Base-by-base conservation (phyloP, 2,329 filamentous ascomycete species). In the Scedosporium boydii region DNA sequence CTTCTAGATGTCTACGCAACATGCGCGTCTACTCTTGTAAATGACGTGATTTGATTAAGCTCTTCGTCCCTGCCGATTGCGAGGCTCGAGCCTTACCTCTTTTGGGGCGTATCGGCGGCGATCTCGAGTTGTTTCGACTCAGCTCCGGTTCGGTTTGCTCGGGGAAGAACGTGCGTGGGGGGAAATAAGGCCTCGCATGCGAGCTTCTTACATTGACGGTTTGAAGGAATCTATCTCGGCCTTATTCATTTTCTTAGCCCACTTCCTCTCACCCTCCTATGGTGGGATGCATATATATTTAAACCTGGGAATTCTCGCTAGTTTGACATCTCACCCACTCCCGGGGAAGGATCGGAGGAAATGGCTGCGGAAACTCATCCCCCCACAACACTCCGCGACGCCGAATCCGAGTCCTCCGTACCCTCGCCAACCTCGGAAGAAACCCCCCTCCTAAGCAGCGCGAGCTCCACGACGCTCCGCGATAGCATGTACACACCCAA, bases 371-470 rank as follows among this genome's bases (percentile, higher is more conserved):
- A 34, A 34, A 34, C 6, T 3, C 48, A 12, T 21, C 48, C 48
- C 48, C 6, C 21, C 48, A 53, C 9, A n/a, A 53, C 21, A n/a
- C 21, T 27, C n/a, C 18, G 10, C 48, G 48, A 53, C 48, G 21
- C 21, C n/a, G 48, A 53, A 53, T 12, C 48, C n/a, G 48, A 53
- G 21, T 53, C 48, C n/a, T 14, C 10, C n/a, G 26, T 21, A 21
- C 21, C 48, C 2, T 53, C 48, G 6, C 16, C 21, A 2, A 23
- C 9, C 21, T 53, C 65, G 9, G 68, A 70, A 57, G 63, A 66
- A 58, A 70, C 69, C 18, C 69, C 69, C 1, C 59, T 70, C n/a
- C 59, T 70, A 2, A 62, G 65, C 18, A n/a, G 27, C 26, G 51
- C 57, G 46, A 64, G 59, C 51, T 63, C 63, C 16, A 16, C 58